Evolutionary conservation across 2,329 filamentous ascomycete genomes (phyloP), one percentile per base, ranked within the genome.

Genomic region (Neocatenulostroma microsporum): DNA sequence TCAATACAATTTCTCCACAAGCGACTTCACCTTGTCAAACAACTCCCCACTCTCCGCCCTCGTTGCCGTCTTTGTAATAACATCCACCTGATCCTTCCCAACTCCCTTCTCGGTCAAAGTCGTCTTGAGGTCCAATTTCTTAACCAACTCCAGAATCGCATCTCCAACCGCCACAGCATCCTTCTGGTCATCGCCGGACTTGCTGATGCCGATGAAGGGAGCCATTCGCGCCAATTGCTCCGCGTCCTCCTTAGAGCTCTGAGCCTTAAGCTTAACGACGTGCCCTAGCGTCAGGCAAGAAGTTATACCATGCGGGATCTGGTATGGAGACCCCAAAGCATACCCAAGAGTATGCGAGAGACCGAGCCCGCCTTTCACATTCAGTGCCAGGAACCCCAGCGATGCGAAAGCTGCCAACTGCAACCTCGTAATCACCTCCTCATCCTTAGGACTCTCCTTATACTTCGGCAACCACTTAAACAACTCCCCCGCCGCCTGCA

Each of bases 291-390:
- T 74, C 30, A 76, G 48, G 46, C 72, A 74, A 2, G 63, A 68
- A 0, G 72, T 76, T 30, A 73, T 66, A 0, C 72, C 72, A 43
- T 76, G 72, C 1, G 73, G 73, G 25, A 77, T 76, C 0, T 58
- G 51, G 44, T 75, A 76, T 0, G 73, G 72, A 2, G 61, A 65
- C 0, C 73, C 73, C 3, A 77, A 54, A 0, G 72, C 71, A 46
- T 76, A 73, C 0, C 61, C 61, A 2, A 62, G 46, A 2, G 50
- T 44, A 35, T 62, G 60, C 17, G 53, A 57, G 44, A 76, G 54
- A 0, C 72, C 72, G 0, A 74, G 50, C 0, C 64, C 63, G n/a
- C 68, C 68, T 29, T 68, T 67, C 19, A 73, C 45, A 36, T 74
- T 72, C 40, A 62, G 55, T 0, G 69, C 70, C 2, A 72, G 43